phyloP scores from a whole-genome alignment of 768 basidiomycete genomes.

The Crucibulum laeve region DNA sequence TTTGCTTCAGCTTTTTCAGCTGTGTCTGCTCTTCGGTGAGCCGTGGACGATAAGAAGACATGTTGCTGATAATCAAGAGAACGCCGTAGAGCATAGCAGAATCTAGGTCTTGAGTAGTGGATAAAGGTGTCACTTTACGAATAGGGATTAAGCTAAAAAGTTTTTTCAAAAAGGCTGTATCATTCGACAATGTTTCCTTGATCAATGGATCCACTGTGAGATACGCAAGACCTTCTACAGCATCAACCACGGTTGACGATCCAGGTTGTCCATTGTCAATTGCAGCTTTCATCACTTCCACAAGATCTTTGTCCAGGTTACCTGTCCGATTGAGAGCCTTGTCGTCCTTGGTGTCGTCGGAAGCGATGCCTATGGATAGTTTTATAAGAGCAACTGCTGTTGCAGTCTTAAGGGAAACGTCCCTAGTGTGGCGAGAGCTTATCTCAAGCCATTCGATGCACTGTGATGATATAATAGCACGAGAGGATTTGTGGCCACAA shows the following conservation, averaged over 20 bases:
- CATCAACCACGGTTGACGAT: conserved; percentile 47
- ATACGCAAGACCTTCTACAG: conserved; percentile 85
- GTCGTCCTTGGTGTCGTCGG: conserved; percentile 36
- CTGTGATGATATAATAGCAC: conserved; percentile 54
- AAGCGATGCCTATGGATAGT: conserved; percentile 51
- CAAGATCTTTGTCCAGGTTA: conserved; percentile 39
- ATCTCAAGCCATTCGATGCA: conserved; percentile 64
- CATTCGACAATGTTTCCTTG: conserved; percentile 58
- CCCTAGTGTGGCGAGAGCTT: conserved; percentile 43
- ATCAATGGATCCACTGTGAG: conserved; percentile 60
- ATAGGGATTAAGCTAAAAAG: conserved; percentile 56
- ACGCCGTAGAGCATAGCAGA: conserved; percentile 73
- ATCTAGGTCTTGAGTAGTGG: conserved; percentile 23
- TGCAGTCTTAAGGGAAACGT: conserved; percentile 48
- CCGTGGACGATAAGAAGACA: conserved; percentile 66
- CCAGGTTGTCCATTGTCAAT: conserved; percentile 38
- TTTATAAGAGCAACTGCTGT: conserved; percentile 79
- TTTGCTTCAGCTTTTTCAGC: conserved; percentile 70
- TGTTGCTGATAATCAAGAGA: conserved; percentile 68
- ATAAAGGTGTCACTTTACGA: conserved; percentile 28
- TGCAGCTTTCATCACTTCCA: conserved; percentile 52
- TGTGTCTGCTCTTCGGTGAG: conserved; percentile 81
- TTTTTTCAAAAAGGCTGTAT: conserved; percentile 47
- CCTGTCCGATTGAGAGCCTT: conserved; percentile 8
- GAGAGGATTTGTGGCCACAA: conserved; percentile 67